Conservation (phyloP, 441 rosid species). For the Brassica hybrid region DNA sequence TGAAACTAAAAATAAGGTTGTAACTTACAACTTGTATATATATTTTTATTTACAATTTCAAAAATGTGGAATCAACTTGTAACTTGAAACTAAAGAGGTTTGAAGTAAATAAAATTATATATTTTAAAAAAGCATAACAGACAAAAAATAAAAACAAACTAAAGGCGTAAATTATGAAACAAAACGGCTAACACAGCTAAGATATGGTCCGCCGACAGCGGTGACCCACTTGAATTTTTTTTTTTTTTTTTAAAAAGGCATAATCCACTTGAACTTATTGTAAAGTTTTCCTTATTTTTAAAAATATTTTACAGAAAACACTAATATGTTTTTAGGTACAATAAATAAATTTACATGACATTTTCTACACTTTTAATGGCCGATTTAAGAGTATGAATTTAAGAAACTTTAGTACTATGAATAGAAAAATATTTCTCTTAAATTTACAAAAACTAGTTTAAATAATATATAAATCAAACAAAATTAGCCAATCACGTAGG, state of each 20-base stretch:
- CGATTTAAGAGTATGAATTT: neutral
- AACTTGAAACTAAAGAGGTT: neutral
- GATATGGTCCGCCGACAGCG: slow-evolving; percentile 33
- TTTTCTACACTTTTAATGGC: neutral
- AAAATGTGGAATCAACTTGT: too few species aligned
- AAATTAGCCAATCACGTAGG: slow-evolving; percentile 16
- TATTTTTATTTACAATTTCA: neutral
- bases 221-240: slow-evolving; percentile 29
- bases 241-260: too few species aligned
- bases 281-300: slow-evolving; percentile 7
- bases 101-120: neutral
- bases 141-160: slow-evolving; percentile 9
- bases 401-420: neutral
- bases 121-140: slow-evolving; percentile 12
- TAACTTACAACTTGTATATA: too few species aligned
- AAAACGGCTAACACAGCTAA: slow-evolving; percentile 45
- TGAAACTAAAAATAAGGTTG: slow-evolving; percentile 18
- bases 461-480: neutral
- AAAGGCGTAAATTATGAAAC: slow-evolving; percentile 18
- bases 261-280: neutral
- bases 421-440: neutral
- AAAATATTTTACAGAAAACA: neutral
- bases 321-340: neutral
- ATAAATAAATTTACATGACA: neutral
- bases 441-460: slow-evolving; percentile 4